Evolutionary conservation across 2,329 filamentous ascomycete species (phyloP), one percentile per base, ranked within the genome.

Genomic region (Penicillium sp.): DNA sequence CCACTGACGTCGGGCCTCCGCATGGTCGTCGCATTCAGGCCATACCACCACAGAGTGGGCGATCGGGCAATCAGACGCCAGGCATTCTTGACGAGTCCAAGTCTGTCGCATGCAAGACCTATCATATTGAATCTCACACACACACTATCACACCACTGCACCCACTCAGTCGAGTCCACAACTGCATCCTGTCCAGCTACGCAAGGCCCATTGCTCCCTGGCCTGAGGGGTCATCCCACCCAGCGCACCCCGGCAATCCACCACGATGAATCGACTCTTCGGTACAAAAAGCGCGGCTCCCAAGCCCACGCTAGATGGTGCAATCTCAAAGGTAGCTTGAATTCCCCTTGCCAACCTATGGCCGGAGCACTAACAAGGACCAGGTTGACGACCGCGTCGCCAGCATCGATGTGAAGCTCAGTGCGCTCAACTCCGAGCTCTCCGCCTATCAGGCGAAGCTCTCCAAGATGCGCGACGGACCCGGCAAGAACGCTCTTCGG

Each of bases 191-290:
- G 11, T 32, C 29, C 7, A 32, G 29, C 11, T 11, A 32, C 29
- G 29, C 8, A 32, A 4, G 11, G 29, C 4, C 7, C 29, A 32
- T 9, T 13, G 1, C 24, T 38, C n/a, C 45, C 38, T 27, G 48
- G 40, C 33, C 34, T 44, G n/a, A 35, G 36, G 39, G 5, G 35
- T 34, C 44, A 29, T 35, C 38, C 36, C 40, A 42, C 25, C 41
- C 18, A 18, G 18, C 18, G 18, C 18, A 18, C 18, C 18, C 13
- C 36, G 32, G 37, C 32, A 38, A 46, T 18, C 48, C 35, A 25
- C 52, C 71, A 77, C 47, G 54, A 97, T 98, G 93, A 97, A 98
- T 71, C 88, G 93, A 62, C 80, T 98, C 60, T 98, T 98, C 69
- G 93, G 93, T 67, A 81, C 85, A 60, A 93, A 90, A 74, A 85